Conservation (phyloP, 2,329 filamentous ascomycete genomes). For the Paecilomyces fulvus region DNA sequence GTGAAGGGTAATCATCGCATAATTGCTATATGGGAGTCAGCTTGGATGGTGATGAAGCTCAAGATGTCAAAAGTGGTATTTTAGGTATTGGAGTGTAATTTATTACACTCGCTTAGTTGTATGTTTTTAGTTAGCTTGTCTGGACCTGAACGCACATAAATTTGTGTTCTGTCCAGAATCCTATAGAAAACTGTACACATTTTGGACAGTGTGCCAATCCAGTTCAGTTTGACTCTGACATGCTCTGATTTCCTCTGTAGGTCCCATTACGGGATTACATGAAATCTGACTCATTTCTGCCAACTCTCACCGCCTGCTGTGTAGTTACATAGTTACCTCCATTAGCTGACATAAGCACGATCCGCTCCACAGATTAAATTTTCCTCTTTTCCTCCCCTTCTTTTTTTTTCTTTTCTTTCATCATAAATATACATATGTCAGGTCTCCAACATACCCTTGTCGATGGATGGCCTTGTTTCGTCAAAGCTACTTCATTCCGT, state of each 20-base stretch:
- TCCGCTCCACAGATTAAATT: conserved; percentile 2
- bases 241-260: no score
- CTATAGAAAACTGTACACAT: no score
- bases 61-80: no score
- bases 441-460: conserved; percentile 41
- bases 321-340: neutral
- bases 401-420: neutral
- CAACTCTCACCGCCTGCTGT: neutral
- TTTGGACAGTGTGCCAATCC: no score
- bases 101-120: no score
- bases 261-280: no score
- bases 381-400: conserved; percentile 1
- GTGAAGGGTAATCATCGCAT: neutral
- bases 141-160: no score
- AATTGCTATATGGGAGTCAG: neutral
- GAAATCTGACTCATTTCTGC: neutral
- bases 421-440: conserved; percentile 5
- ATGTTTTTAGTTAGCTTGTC: no score
- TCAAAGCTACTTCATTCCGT: conserved; percentile 21
- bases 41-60: neutral
- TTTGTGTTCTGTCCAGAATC: no score
- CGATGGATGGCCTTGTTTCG: conserved; percentile 18
- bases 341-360: conserved; percentile 5
- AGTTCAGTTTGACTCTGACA: no score
- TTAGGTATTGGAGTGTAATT: no score